These are phyloP conservation scores for Neurospora sp. DNA, from an alignment of 495 filamentous ascomycete genomes.

Conservation along the genomic window DNA sequence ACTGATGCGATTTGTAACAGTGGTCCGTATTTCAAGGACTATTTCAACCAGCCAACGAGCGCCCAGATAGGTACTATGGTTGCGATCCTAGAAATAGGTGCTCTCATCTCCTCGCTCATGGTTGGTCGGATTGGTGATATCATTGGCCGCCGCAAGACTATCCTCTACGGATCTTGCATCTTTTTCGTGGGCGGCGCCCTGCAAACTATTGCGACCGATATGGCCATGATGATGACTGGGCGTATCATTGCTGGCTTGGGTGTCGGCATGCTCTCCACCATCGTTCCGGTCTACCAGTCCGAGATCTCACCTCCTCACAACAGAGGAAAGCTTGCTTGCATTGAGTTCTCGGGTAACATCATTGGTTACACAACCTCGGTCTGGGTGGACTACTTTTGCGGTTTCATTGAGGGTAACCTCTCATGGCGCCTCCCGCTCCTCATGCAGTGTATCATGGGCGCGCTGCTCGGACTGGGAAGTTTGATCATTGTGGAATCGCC, in stretches of 20 bases:
- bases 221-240: constrained; percentile 88
- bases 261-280: constrained; percentile 89
- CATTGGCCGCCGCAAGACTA: constrained; percentile 80
- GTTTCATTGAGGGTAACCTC: constrained; percentile 72
- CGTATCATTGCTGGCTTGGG: constrained; percentile 88
- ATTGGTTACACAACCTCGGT: constrained; percentile 90
- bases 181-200: constrained; percentile 86
- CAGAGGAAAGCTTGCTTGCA: constrained; percentile 88
- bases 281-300: constrained; percentile 96
- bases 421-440: constrained; percentile 87
- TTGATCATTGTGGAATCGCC: constrained; percentile 93
- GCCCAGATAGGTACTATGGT: constrained; percentile 93
- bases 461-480: constrained; percentile 72
- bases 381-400: constrained; percentile 98
- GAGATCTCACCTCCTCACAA: constrained; percentile 97
- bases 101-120: constrained; percentile 79
- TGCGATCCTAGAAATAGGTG: constrained; percentile 88
- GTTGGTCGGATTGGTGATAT: constrained; percentile 87
- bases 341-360: constrained; percentile 97
- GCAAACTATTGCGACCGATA: constrained; percentile 69
- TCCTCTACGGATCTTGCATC: constrained; percentile 85
- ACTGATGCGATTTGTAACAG: constrained; percentile 34
- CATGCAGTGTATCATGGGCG: constrained; percentile 92
- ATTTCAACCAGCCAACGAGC: constrained; percentile 78
- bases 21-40: constrained; percentile 75